phyloP scores from a whole-genome alignment of 495 filamentous ascomycete genomes.

The Penicillium atrosanguineum region DNA sequence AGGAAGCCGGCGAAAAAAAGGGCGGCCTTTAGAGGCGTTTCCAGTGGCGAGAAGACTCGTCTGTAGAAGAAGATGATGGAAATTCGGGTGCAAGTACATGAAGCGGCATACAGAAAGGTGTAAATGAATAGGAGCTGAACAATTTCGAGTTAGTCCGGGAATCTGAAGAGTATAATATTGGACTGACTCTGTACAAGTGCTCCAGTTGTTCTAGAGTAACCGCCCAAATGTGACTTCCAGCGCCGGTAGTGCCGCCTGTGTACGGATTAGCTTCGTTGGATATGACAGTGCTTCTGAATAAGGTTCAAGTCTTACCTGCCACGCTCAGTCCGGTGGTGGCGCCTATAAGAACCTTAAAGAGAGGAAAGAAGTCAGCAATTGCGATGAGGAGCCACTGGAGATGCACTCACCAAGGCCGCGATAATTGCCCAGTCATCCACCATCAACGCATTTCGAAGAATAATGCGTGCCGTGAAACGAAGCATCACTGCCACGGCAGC shows the following conservation, averaged over 20 bases:
- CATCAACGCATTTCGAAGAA: constrained; percentile 1
- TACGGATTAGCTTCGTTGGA: no score
- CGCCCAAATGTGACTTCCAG: constrained; percentile 22
- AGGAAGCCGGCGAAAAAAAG: constrained; percentile 4
- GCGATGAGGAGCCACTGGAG: not conserved
- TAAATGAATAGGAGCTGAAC: constrained; percentile 17
- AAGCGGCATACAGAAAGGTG: constrained; percentile 18
- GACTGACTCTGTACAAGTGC: constrained; percentile 10
- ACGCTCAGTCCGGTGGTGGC: not conserved
- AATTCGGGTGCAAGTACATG: constrained; percentile 17
- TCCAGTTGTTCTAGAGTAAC: constrained; percentile 3
- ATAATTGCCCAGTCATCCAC: constrained; percentile 16
- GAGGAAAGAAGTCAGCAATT: not conserved
- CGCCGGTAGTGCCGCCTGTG: constrained; percentile 13
- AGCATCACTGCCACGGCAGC: constrained; percentile 1
- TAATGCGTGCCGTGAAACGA: constrained; percentile 10
- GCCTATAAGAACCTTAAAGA: not conserved
- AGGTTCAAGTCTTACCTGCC: no score
- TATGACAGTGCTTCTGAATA: no score
- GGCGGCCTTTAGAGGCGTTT: constrained; percentile 12
- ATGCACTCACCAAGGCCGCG: constrained; percentile 1
- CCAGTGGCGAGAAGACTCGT: constrained; percentile 17
- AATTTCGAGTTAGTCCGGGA: not conserved
- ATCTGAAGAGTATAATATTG: not conserved
- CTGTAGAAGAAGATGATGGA: constrained; percentile 25